Base-by-base conservation (phyloP, 495 filamentous ascomycete species). In the Podospora anserina region DNA sequence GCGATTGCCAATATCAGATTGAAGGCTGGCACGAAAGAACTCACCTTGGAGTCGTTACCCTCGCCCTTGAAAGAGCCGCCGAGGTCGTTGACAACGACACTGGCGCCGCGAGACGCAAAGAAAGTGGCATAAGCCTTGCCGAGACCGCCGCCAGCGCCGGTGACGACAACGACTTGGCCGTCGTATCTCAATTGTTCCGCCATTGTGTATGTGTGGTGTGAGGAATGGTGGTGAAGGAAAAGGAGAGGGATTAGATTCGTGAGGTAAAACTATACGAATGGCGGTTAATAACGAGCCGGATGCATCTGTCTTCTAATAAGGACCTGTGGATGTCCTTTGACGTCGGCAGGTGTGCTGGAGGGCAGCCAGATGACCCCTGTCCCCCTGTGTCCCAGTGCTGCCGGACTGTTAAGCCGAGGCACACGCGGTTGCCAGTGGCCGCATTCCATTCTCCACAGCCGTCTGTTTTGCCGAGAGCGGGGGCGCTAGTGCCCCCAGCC, bases 31-130 rank as follows among this genome's bases (percentile, higher is more conserved):
- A 49, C 23, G 23, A 3, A 53, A 13, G 34, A 60, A 65, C 80
- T 65, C 79, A 96, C 94, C 87, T 92, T 94, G 75, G 85, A 87
- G 26, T 92, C 94, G 70, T 87, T 89, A 70, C 96, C 94, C 82
- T 98, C 94, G 71, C 95, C 95, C 76, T 93, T 92, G 85, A 96
- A 94, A 20, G 93, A 96, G 49, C 89, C 93, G 67, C 95, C 95
- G 49, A 99, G 88, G 75, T 99, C 95, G 77, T 99, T 99, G 71
- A 99, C 95, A 54, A 99, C 94, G 70, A 99, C 91, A 81, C 92
- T 98, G 64, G 95, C 95, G 70, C 95, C 95, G 74, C 93, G 86
- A 63, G 91, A 92, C 68, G 85, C 95, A 78, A 97, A 98, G 86
- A 97, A 97, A 53, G 88, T 82, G 70, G 92, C 92, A 83, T 97